Conservation (phyloP, 176 grass and related monocot species). For the Aegilops sharonensis region DNA sequence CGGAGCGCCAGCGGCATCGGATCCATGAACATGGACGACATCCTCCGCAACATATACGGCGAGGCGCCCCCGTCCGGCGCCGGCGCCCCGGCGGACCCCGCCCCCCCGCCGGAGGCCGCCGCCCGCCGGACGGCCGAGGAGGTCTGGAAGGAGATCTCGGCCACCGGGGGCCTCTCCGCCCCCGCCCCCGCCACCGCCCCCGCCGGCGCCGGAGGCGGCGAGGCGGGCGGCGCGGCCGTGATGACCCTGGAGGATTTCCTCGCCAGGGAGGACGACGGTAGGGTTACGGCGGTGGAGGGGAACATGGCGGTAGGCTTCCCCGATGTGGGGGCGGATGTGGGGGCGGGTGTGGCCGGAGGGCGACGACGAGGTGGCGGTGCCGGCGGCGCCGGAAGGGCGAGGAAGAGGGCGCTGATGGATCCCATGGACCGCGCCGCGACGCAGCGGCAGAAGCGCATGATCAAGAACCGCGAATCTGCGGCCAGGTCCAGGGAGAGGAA, state of each 20-base stretch:
- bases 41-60: constrained; percentile 72
- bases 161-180: constrained; percentile 26
- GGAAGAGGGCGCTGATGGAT: constrained; percentile 70
- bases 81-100: neutral
- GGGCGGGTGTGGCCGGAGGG: neutral
- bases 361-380: constrained; percentile 8
- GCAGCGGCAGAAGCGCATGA: constrained; percentile 98
- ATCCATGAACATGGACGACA: constrained; percentile 97
- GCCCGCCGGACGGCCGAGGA: constrained; percentile 61
- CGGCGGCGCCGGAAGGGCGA: constrained; percentile 36
- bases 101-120: constrained; percentile 1
- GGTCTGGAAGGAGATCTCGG: constrained; percentile 85
- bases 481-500: constrained; percentile 96
- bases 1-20: constrained; percentile 51
- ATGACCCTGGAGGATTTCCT: constrained; percentile 99
- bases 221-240: constrained; percentile 21
- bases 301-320: constrained; percentile 37
- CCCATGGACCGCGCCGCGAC: constrained; percentile 61
- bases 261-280: constrained; percentile 58
- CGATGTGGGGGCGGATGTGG: neutral
- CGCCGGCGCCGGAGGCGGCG: neutral
- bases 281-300: constrained; percentile 19
- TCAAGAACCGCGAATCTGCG: constrained; percentile 96
- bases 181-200: neutral
- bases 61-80: neutral